Evolutionary conservation across 75 land plant species (phyloP).

Genomic region (Chamaecyparis obtusa): DNA sequence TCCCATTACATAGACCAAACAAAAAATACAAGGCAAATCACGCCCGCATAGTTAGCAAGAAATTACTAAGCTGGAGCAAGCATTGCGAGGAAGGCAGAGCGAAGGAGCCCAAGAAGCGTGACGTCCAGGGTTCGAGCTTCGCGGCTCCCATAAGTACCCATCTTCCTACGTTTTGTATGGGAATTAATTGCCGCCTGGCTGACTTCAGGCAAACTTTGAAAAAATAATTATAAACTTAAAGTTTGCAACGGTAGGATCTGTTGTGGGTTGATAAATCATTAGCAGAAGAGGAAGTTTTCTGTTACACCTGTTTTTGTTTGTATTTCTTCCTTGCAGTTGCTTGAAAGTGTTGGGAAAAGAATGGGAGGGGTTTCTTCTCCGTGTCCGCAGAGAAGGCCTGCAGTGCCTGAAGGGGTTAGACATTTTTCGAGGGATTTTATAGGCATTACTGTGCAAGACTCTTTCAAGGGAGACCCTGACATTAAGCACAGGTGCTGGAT

Average conservation of each 20-base stretch:
- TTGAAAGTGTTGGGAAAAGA: neutral
- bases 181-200: neutral
- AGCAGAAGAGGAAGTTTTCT: neutral
- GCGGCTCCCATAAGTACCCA: neutral
- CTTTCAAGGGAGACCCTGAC: constrained; percentile 3
- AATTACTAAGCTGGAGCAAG: neutral
- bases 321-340: neutral
- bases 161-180: neutral
- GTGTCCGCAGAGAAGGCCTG: constrained; percentile 7
- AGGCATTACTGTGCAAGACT: constrained; percentile 6
- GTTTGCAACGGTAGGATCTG: constrained; percentile 3
- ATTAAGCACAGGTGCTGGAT: constrained; percentile 6
- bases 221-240: neutral
- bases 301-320: neutral
- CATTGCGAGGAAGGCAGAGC: neutral
- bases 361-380: constrained; percentile 9
- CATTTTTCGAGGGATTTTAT: constrained; percentile 2
- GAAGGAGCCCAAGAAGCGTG: neutral
- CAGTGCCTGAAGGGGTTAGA: neutral
- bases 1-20: neutral
- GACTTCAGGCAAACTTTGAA: neutral
- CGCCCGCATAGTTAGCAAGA: neutral
- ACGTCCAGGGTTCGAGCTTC: constrained; percentile 4
- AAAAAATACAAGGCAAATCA: neutral
- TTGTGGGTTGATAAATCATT: neutral